A percentile compares a stretch with the other conserved stretches of the same genome.
These are phyloP conservation scores for Linum tenue DNA, from an alignment of 345 rosid genomes.

Conservation along the genomic window DNA sequence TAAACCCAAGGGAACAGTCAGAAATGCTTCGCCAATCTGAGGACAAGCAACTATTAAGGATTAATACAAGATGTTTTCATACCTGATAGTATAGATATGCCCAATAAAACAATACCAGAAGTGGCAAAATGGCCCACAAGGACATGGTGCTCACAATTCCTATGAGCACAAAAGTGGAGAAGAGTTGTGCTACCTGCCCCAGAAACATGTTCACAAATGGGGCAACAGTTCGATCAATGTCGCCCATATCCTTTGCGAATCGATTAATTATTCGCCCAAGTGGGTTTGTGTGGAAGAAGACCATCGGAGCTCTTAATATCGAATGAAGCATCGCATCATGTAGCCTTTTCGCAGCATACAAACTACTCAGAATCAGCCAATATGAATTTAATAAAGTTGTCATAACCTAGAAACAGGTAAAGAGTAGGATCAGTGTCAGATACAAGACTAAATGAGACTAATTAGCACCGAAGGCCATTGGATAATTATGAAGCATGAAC, in stretches of 20 bases:
- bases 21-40: background rate
- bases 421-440: background rate
- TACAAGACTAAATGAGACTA: background rate
- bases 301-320: conserved; percentile 94
- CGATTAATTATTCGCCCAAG: conserved; percentile 89
- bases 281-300: conserved; percentile 94
- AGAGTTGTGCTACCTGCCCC: conserved; percentile 74
- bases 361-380: conserved; percentile 82
- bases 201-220: conserved; percentile 65
- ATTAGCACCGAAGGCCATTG: background rate
- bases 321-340: conserved; percentile 90
- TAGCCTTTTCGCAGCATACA: conserved; percentile 79
- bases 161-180: conserved; percentile 83
- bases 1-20: background rate
- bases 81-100: conserved; percentile 97
- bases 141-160: conserved; percentile 98
- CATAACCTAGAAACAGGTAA: conserved; percentile 46
- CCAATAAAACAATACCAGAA: conserved; percentile 78
- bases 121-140: conserved; percentile 96
- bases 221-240: conserved; percentile 85
- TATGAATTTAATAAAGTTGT: conserved; percentile 76
- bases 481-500: background rate
- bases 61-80: conserved; percentile 5
- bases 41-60: conserved; percentile 1
- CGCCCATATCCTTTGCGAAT: conserved; percentile 95